Conservation (phyloP, 2,329 filamentous ascomycete genomes). For the Penicillium sp. region DNA sequence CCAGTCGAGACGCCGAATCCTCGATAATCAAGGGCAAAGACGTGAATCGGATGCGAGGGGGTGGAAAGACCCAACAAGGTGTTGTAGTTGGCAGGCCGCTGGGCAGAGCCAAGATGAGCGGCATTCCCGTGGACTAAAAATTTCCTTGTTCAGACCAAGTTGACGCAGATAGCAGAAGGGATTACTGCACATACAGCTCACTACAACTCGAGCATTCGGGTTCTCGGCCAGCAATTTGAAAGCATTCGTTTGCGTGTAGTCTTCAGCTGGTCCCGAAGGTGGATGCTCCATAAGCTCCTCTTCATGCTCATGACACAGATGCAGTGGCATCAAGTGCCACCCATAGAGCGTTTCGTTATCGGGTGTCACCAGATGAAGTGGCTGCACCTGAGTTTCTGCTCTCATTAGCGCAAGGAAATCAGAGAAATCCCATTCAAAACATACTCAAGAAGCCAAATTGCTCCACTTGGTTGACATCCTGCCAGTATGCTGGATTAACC, state of each 20-base stretch:
- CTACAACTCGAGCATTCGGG: constrained; percentile 48
- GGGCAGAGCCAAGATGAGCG: constrained; percentile 73
- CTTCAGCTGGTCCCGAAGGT: constrained; percentile 46
- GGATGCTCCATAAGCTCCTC: constrained; percentile 50
- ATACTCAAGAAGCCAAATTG: constrained; percentile 79
- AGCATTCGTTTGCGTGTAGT: constrained; percentile 45
- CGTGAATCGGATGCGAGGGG: constrained; percentile 58
- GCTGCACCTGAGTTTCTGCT: constrained; percentile 77
- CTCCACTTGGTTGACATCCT: constrained; percentile 69
- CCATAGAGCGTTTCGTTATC: constrained; percentile 76
- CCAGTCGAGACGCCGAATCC: constrained; percentile 80
- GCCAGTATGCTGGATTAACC: constrained; percentile 64
- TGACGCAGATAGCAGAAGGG: too few species aligned
- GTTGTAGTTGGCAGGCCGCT: constrained; percentile 72
- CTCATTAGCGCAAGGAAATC: constrained; percentile 10
- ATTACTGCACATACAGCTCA: constrained; percentile 44
- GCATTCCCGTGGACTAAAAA: constrained; percentile 58
- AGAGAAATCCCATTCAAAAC: constrained; percentile 17
- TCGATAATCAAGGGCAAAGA: constrained; percentile 86
- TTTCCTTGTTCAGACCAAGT: constrained; percentile 1
- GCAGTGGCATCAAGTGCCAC: constrained; percentile 83
- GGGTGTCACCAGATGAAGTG: constrained; percentile 68
- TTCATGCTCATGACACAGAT: constrained; percentile 69
- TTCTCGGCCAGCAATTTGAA: constrained; percentile 48
- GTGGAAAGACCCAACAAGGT: constrained; percentile 65